Base-by-base conservation (phyloP, 495 filamentous ascomycete genomes). In the Cercophora scortea region DNA sequence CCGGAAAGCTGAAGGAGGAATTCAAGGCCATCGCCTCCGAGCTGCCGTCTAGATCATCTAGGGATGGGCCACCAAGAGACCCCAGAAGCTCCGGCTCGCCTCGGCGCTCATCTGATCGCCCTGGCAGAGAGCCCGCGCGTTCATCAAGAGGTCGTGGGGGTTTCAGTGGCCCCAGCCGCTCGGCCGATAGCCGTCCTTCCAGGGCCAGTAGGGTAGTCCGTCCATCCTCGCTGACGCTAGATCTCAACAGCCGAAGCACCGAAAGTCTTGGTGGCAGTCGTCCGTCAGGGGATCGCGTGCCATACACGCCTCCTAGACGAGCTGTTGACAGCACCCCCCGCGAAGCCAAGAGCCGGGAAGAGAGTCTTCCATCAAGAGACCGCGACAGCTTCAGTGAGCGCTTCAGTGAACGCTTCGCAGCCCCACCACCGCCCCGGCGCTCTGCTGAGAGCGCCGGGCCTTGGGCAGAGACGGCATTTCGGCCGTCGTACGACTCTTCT, bases 1-100 rank as follows among this genome's bases (percentile, higher is more conserved):
- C 56, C 13, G 64, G 65, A 8, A 16, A 50, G 18, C 47, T 70
- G 19, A 13, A 39, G 15, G 51, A 61, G 10, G 57, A 65, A 11
- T 8, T 64, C 8, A 61, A 51, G 17, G 44, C 17, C 3, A 18
- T 52, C 15, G 2, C 12, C 12, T 12, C 11, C 12, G 38, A 25
- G 25, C 25, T 25, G 25, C 25, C 25, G 25, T 25, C 25, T 2
- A 25, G 25, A 25, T 25, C 38, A 41, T 41, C 38, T 1, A 41
- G 38, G 38, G 38, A 45, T 32, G 33, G 8, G 38, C 47, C 19
- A 10, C 5, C 32, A 4, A 42, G 18, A 32, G 17, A 18, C n/a
- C 40, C 50, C n/a, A 39, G 43, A 18, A 15, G 42, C 42, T 25
- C 5, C 25, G 5, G 25, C 25, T 25, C 25, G 25, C 25, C 25